Conservation (phyloP, 257 asterid genomes). For the Solanum bulbocastanum region DNA sequence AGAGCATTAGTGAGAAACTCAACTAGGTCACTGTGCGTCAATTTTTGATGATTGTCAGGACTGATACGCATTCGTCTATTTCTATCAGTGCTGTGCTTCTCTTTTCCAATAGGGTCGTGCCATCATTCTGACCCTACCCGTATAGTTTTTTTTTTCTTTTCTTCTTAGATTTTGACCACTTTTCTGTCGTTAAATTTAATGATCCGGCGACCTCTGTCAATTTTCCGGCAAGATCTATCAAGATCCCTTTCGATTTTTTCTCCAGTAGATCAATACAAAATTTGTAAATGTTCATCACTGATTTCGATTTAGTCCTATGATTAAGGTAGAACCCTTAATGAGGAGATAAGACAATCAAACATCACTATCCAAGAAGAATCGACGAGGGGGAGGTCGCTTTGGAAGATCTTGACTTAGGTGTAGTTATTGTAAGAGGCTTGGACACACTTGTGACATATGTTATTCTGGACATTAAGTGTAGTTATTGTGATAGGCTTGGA, state of each 20-base stretch:
- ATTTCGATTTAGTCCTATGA: too few species aligned
- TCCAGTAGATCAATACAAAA: background rate
- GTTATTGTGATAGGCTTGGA: too few species aligned
- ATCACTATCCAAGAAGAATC: too few species aligned
- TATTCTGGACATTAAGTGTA: too few species aligned
- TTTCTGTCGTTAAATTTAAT: background rate
- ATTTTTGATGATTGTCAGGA: background rate
- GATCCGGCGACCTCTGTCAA: background rate
- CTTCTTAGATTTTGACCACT: background rate
- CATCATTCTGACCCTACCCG: background rate
- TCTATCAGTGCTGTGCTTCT: background rate
- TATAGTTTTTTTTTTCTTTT: too few species aligned
- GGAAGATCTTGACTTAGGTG: too few species aligned
- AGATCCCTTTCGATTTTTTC: background rate
- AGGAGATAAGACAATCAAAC: too few species aligned
- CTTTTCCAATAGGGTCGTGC: background rate
- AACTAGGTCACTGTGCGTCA: background rate
- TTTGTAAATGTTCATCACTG: background rate
- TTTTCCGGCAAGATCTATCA: background rate
- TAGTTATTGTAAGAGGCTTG: too few species aligned
- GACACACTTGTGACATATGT: too few species aligned
- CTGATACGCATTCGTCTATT: background rate
- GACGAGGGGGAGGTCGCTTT: too few species aligned
- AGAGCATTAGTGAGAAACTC: background rate
- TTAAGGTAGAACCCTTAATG: too few species aligned